phyloP scores from a whole-genome alignment of 208 protist genomes.

The Wallacemonas collosoma region DNA sequence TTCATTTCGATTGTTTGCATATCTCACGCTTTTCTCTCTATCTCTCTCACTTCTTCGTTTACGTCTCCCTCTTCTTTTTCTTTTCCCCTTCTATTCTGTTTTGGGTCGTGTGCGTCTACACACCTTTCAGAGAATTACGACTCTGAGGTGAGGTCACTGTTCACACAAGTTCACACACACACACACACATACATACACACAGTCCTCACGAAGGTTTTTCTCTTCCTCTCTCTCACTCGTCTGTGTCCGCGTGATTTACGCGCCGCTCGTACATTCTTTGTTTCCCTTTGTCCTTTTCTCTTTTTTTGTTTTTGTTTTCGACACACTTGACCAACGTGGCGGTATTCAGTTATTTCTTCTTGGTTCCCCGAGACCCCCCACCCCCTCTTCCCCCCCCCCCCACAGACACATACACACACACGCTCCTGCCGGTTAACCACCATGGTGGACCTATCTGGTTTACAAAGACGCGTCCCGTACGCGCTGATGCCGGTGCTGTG shows the following conservation, averaged over 20 bases:
- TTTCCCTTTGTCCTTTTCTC: neutral
- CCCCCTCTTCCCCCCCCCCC: neutral
- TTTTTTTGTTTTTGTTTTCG: neutral
- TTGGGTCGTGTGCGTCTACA: too few species aligned
- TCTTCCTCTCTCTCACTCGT: too few species aligned
- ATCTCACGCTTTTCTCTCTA: too few species aligned
- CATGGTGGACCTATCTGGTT: neutral
- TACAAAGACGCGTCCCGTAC: slow-evolving; percentile 12
- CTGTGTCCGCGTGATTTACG: too few species aligned
- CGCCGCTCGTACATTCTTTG: neutral
- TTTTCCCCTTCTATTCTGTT: neutral
- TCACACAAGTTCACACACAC: neutral
- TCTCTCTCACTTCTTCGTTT: neutral
- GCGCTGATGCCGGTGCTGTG: slow-evolving; percentile 15
- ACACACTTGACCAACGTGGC: neutral
- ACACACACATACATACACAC: too few species aligned
- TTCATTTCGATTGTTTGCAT: too few species aligned
- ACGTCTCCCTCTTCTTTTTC: neutral
- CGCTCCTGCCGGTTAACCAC: neutral
- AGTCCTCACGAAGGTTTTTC: too few species aligned
- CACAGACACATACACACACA: slow-evolving; percentile 9
- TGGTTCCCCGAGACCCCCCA: neutral
- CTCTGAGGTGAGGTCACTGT: neutral
- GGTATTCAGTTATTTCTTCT: neutral
- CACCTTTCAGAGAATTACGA: too few species aligned